Base-by-base conservation (phyloP, 1,284 basidiomycete genomes). In the Schizopora paradoxa region DNA sequence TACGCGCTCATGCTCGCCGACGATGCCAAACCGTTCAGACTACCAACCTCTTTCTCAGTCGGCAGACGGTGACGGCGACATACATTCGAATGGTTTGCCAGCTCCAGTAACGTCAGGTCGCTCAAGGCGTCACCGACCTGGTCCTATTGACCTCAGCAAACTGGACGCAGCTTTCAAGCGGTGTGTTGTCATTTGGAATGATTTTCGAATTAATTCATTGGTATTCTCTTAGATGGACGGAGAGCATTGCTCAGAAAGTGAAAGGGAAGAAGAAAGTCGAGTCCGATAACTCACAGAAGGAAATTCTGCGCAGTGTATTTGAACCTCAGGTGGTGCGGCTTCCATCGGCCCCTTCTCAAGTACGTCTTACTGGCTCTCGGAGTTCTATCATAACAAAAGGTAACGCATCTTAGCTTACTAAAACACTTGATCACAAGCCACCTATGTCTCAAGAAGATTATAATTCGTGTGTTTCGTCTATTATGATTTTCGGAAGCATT, bases 161-260 rank as follows among this genome's bases (percentile, higher is more conserved):
- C 61, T 90, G 47, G 87, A 90, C 59, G 78, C 69, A 58, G 87
- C 87, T 10, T 90, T 90, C 68, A 89, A 88, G 65, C 73, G 84
- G 79, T 82, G 39, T 48, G 62, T 48, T 19, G 36, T 36, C 16
- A 4, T 21, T 32, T 32, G 33, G 22, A n/a, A 19, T 33, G 16
- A 43, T 21, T 22, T 3, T 34, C 26, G 31, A 21, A 7, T 32
- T 45, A 43, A 35, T 28, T 34, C n/a, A 10, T 32, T 11, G 19
- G 18, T 41, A 16, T n/a, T n/a, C n/a, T n/a, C n/a, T n/a, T 39
- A 86, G 84, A 61, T 89, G 87, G 86, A 89, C 87, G n/a, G 79
- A 85, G 56, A 82, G 78, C 46, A 86, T 90, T 54, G 80, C 86
- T 1, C 82, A 88, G 66, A 87, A 85, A 62, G 77, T 89, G 45